Base-by-base conservation (phyloP, 129 eudicot species). In the Arctium minus region DNA sequence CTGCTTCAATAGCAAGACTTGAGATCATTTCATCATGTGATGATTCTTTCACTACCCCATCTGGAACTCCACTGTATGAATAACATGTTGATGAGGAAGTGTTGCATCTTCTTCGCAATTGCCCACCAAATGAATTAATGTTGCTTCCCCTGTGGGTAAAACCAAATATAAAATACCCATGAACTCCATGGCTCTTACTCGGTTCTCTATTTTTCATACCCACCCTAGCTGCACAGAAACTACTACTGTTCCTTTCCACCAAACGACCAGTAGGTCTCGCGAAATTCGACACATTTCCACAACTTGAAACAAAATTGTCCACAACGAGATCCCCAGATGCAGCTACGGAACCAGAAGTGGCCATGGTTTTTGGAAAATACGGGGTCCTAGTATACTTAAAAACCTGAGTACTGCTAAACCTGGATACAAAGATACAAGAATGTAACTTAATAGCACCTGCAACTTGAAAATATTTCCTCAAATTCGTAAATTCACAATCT, bases 281-380 rank as follows among this genome's bases (percentile, higher is more conserved):
- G 74, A 83, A 80, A 80, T 67, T 81, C 0, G 88, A 83, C 53
- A 87, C 87, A 85, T 79, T 92, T 9, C 96, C 97, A 82, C 90
- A 86, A 39, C 87, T 84, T 5, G 93, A 81, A 12, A 90, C 67
- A 6, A 89, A 84, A 84, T 68, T 89, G 70, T 94, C 98, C 65
- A 89, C 90, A 74, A 92, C 72, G 64, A 92, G 53, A 85, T 94
- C 98, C 30, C 94, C 92, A 10, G 96, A 82, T 2, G 92, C 88
- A 48, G 91, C 67, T n/a, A 80, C 81, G 8, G 97, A 88, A 73
- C 91, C 92, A 65, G 97, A 88, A 82, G 97, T 86, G 62, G 97
- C 91, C 98, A 92, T 92, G 38, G 74, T 35, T 78, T 60, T 84
- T 79, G 69, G 30, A 77, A 76, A 65, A 73, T 18, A 64, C 1